These are phyloP conservation scores for Parastagonospora avenae DNA, from an alignment of 2,329 filamentous ascomycete genomes.

Conservation along the genomic window DNA sequence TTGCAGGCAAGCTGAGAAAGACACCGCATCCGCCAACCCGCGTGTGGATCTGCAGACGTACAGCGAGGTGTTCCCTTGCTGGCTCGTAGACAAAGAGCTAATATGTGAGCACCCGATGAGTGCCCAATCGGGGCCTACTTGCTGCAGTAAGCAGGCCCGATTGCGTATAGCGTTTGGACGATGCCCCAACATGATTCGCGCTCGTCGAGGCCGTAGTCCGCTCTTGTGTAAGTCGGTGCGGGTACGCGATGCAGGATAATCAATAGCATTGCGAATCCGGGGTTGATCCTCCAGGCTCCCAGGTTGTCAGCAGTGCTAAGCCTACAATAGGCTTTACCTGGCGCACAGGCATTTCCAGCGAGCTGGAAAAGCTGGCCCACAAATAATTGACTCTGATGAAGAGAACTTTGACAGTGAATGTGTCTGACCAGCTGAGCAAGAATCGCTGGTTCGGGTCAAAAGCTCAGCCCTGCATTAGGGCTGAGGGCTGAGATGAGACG, in stretches of 20 bases:
- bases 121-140: slow-evolving; percentile 14
- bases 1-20: slow-evolving; percentile 14
- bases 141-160: slow-evolving; percentile 13
- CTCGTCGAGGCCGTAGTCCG: slow-evolving; percentile 2
- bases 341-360: not conserved
- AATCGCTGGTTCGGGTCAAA: slow-evolving; percentile 1
- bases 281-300: slow-evolving; percentile 3
- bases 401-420: not conserved
- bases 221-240: slow-evolving; percentile 8
- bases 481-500: slow-evolving; percentile 23
- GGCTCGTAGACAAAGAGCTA: slow-evolving; percentile 19
- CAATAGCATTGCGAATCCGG: slow-evolving; percentile 5
- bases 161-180: slow-evolving; percentile 2
- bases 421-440: not conserved
- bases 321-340: not conserved
- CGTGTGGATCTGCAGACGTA: slow-evolving; percentile 12
- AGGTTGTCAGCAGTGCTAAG: not conserved
- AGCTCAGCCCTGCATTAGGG: slow-evolving; percentile 18
- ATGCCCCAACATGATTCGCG: slow-evolving; percentile 12
- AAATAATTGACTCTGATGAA: not conserved
- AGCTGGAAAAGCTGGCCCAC: not conserved
- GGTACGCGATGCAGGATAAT: slow-evolving; percentile 9
- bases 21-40: slow-evolving; percentile 7
- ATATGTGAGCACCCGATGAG: slow-evolving; percentile 6
- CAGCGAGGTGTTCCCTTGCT: slow-evolving; percentile 12